Percentiles rank a stretch among this genome's conserved stretches.
Conservation (phyloP, 306 rosid genomes). For the Cercis canadensis region DNA sequence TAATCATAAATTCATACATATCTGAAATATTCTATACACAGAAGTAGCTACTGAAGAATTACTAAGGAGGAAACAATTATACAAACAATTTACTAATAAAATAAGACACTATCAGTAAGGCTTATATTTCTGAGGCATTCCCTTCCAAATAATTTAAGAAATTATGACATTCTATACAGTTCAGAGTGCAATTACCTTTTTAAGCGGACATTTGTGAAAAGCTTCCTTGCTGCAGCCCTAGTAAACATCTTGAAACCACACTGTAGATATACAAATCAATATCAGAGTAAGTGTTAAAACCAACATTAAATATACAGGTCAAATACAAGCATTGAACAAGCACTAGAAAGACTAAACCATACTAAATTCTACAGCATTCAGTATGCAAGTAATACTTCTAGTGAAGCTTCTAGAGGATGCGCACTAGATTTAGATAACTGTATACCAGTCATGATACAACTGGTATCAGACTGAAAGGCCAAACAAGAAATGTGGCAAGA, state of each 20-base stretch:
- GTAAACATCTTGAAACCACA: slow-evolving; percentile 99
- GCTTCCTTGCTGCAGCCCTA: slow-evolving; percentile 90
- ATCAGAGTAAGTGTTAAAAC: slow-evolving; percentile 34
- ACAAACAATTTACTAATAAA: background rate
- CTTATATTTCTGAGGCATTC: too few species aligned
- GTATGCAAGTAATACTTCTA: slow-evolving; percentile 2
- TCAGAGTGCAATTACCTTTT: slow-evolving; percentile 58
- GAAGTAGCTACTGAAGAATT: too few species aligned
- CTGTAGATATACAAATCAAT: slow-evolving; percentile 52
- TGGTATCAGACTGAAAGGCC: slow-evolving; percentile 18
- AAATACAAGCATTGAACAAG: slow-evolving; percentile 19
- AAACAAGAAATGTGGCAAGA: slow-evolving; percentile 22
- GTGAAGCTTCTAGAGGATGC: slow-evolving; percentile 29
- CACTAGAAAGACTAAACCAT: slow-evolving; percentile 15
- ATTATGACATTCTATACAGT: slow-evolving; percentile 23
- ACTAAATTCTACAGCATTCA: slow-evolving; percentile 25
- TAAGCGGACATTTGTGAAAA: slow-evolving; percentile 82
- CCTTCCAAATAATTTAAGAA: slow-evolving; percentile 20
- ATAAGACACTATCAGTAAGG: too few species aligned
- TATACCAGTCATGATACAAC: background rate
- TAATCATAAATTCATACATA: too few species aligned
- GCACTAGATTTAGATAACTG: slow-evolving; percentile 12
- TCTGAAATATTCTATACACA: too few species aligned
- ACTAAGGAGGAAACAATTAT: too few species aligned
- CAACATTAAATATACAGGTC: slow-evolving; percentile 15